Percentiles rank a stretch among this genome's conserved stretches.
Conservation (phyloP, 2,329 filamentous ascomycete genomes). For the Alternaria panax region DNA sequence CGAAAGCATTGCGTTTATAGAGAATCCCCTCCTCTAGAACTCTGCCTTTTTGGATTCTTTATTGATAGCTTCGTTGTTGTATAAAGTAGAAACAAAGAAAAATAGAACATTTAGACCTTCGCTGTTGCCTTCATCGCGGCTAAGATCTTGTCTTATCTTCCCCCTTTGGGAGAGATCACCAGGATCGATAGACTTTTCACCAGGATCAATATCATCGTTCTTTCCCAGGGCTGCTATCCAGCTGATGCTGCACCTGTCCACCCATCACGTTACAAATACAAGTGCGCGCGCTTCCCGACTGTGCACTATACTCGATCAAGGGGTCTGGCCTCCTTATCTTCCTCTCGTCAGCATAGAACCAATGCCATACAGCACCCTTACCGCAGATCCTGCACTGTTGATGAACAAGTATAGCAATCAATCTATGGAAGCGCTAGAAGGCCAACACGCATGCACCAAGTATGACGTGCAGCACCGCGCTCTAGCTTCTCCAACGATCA, state of each 20-base stretch:
- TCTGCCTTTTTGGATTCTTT: too few relatives aligned
- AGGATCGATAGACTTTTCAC: too few relatives aligned
- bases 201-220: too few relatives aligned
- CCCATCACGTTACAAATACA: slow-evolving; percentile 11
- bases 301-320: slow-evolving; percentile 7
- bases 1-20: too few relatives aligned
- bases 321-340: slow-evolving; percentile 12
- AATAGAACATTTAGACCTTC: too few relatives aligned
- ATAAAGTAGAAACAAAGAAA: too few relatives aligned
- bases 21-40: too few relatives aligned
- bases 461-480: slow-evolving; percentile 19
- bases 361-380: slow-evolving; percentile 21
- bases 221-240: background rate
- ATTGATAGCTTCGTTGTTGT: too few relatives aligned
- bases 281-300: slow-evolving; percentile 6
- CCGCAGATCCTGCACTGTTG: slow-evolving; percentile 23
- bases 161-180: too few relatives aligned
- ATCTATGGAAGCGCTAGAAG: slow-evolving; percentile 23
- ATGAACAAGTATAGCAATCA: slow-evolving; percentile 18
- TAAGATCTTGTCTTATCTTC: too few relatives aligned
- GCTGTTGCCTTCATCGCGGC: too few relatives aligned
- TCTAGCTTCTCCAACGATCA: slow-evolving; percentile 3
- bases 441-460: slow-evolving; percentile 8
- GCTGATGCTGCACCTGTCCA: slow-evolving; percentile 7
- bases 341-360: slow-evolving; percentile 13